Evolutionary conservation across 352 stramenopile genomes (phyloP).

Genomic region (Thraustotheca clavata): DNA sequence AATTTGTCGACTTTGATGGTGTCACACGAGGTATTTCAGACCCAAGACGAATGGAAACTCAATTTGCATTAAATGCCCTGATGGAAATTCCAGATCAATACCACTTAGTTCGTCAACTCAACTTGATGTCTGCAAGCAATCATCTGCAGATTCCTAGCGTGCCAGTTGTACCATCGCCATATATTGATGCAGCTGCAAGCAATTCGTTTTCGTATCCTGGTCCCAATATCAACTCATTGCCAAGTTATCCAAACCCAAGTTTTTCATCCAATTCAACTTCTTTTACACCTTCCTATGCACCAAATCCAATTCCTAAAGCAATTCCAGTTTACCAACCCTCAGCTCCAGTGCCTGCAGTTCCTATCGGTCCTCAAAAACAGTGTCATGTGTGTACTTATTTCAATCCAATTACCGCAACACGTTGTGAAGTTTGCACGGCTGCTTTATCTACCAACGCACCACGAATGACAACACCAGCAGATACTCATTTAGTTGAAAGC

Average conservation of each 20-base stretch:
- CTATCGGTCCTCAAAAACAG: neutral
- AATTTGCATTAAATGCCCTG: conserved; percentile 74
- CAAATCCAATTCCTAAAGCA: neutral
- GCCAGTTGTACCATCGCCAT: neutral
- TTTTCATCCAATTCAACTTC: no score
- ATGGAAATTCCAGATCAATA: conserved; percentile 85
- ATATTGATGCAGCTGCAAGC: no score
- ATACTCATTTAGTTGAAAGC: neutral
- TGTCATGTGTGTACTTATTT: conserved; percentile 16
- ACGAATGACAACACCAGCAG: neutral
- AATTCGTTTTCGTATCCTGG: neutral
- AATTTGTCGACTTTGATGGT: conserved; percentile 78
- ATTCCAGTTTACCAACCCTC: neutral
- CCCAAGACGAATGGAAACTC: conserved; percentile 41
- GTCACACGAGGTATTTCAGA: conserved; percentile 11
- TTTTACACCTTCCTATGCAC: neutral
- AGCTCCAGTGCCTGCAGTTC: neutral
- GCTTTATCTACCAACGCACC: neutral
- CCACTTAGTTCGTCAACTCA: conserved; percentile 34
- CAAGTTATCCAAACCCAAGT: neutral
- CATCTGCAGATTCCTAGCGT: neutral
- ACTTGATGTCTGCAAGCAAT: neutral
- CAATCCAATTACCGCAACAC: neutral
- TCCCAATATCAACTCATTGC: neutral
- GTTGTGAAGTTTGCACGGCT: neutral